phyloP scores from a whole-genome alignment of 2,329 filamentous ascomycete genomes.

The Scytalidium sp. region DNA sequence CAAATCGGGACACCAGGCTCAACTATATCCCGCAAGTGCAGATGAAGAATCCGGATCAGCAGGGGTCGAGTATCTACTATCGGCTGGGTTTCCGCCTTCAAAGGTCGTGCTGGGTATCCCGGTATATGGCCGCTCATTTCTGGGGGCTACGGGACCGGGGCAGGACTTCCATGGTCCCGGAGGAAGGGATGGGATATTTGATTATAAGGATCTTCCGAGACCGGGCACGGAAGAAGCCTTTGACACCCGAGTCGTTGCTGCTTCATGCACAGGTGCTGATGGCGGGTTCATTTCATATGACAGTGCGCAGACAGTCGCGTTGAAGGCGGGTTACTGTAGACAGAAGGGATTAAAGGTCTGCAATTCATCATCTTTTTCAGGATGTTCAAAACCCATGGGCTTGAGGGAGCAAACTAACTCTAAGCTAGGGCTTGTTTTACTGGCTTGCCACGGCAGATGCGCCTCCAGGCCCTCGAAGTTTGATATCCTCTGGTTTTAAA shows the following conservation, averaged over 20 bases:
- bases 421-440: constrained; percentile 68
- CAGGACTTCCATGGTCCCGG: constrained; percentile 54
- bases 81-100: constrained; percentile 62
- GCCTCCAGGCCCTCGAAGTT: constrained; percentile 51
- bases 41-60: constrained; percentile 65
- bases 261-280: constrained; percentile 69
- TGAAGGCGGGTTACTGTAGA: constrained; percentile 72
- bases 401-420: no score
- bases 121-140: constrained; percentile 72
- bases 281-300: constrained; percentile 80
- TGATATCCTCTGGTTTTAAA: constrained; percentile 57
- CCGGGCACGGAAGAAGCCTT: constrained; percentile 61
- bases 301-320: constrained; percentile 70
- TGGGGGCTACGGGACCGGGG: constrained; percentile 61
- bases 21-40: constrained; percentile 59
- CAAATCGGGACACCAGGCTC: constrained; percentile 70
- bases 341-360: constrained; percentile 63
- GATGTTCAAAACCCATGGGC: no score
- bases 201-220: constrained; percentile 68
- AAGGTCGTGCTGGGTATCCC: constrained; percentile 77
- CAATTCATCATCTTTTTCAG: constrained; percentile 6
- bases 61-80: constrained; percentile 62
- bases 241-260: constrained; percentile 65
- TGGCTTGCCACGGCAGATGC: constrained; percentile 76
- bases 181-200: constrained; percentile 68